These are phyloP conservation scores for Hydnomerulius pinastri DNA, from an alignment of 768 basidiomycete genomes.

Conservation along the genomic window DNA sequence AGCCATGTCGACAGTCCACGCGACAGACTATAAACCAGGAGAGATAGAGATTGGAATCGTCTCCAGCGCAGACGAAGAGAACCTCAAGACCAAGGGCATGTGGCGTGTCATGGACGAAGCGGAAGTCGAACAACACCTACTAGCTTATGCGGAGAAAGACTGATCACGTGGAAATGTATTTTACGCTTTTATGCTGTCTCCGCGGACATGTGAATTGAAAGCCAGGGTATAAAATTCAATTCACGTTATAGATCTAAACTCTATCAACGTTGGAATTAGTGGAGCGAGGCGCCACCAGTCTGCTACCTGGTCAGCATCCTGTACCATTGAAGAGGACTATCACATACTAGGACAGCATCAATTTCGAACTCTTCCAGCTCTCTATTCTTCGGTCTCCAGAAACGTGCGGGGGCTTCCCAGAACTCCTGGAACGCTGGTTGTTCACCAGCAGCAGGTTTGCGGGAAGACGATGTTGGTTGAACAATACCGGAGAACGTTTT, in stretches of 20 bases:
- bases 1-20: slow-evolving; percentile 89
- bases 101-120: slow-evolving; percentile 80
- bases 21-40: slow-evolving; percentile 93
- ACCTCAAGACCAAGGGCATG: slow-evolving; percentile 64
- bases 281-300: slow-evolving; percentile 71
- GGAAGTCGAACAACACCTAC: slow-evolving; percentile 77
- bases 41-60: slow-evolving; percentile 97
- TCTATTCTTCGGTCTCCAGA: slow-evolving; percentile 54
- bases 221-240: slow-evolving; percentile 4
- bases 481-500: slow-evolving; percentile 49
- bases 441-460: not conserved
- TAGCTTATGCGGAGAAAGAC: slow-evolving; percentile 91
- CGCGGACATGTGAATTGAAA: not conserved
- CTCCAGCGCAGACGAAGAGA: slow-evolving; percentile 73
- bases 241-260: slow-evolving; percentile 8
- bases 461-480: slow-evolving; percentile 30
- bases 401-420: slow-evolving; percentile 67
- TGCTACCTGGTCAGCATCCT: slow-evolving; percentile 24
- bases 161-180: slow-evolving; percentile 36
- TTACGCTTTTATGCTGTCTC: not conserved
- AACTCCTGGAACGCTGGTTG: slow-evolving; percentile 43
- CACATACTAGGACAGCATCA: slow-evolving; percentile 61
- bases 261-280: slow-evolving; percentile 18
- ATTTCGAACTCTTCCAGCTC: slow-evolving; percentile 60
- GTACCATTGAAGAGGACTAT: not conserved